Conservation (phyloP, 805 yeast species). For the Dipodascus geniculatus region DNA sequence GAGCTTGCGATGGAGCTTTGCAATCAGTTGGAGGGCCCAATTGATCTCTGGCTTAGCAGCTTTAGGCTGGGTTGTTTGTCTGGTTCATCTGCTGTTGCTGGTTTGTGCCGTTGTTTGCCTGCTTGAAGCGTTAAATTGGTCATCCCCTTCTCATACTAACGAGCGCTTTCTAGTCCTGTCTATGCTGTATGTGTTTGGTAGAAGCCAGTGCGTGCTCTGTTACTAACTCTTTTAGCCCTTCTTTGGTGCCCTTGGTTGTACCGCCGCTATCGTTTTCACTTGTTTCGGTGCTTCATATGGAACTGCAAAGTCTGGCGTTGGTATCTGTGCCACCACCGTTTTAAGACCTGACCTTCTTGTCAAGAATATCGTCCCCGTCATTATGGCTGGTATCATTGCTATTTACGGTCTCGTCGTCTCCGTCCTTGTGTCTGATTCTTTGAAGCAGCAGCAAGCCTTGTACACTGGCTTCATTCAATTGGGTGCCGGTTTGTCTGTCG, state of each 20-base stretch:
- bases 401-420: constrained; percentile 95
- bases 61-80: no score
- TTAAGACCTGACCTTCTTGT: constrained; percentile 93
- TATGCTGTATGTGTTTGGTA: constrained; percentile 39
- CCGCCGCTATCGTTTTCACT: constrained; percentile 97
- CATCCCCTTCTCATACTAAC: neutral
- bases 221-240: constrained; percentile 48
- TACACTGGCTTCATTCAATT: constrained; percentile 96
- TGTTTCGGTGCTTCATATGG: constrained; percentile 99
- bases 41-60: no score
- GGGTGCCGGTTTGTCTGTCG: constrained; percentile 97
- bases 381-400: constrained; percentile 99
- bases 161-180: constrained; percentile 41
- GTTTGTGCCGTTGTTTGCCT: no score
- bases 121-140: no score
- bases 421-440: constrained; percentile 81
- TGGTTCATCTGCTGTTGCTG: no score
- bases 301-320: constrained; percentile 98
- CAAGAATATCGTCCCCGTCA: constrained; percentile 86
- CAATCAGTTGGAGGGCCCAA: no score
- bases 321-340: constrained; percentile 97
- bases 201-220: neutral
- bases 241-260: constrained; percentile 99
- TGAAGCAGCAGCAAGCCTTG: constrained; percentile 82
- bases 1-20: no score